Base-by-base conservation (phyloP, 805 yeast species). In the Ogataea pignaliae region DNA sequence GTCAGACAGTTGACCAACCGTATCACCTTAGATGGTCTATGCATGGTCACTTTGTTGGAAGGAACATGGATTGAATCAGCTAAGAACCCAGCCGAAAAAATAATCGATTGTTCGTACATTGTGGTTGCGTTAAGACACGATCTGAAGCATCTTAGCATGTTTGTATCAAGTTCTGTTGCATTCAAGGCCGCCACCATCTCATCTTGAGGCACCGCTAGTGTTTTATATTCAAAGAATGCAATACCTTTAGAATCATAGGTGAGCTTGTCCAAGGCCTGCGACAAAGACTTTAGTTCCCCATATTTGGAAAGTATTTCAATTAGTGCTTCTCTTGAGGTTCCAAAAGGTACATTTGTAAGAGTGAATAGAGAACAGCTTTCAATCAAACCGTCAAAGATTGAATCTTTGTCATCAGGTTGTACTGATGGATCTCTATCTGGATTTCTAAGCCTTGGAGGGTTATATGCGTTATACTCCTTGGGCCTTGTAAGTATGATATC, bases 1-100 rank as follows among this genome's bases (percentile, higher is more conserved):
- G 83, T 74, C 1, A 87, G 72, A 37, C 79, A 67, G 56, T 89
- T 90, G 32, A 86, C 60, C 3, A 89, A 63, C 44, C 84, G 79
- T 8, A 90, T 57, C 1, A 85, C 88, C 13, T 60, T 71, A 0
- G 81, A 61, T 33, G 35, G 34, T 28, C 44, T 41, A 36, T 55
- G 61, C n/a, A 40, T 50, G 1, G 60, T 33, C 1, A 59, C 45
- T 8, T 46, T 44, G 4, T 42, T 26, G 5, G 49, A 32, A 17
- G 34, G 43, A 6, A 33, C 31, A 39, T 42, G 43, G 11, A 45
- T 43, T 5, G 46, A 38, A 6, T 55, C 52, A 26, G 47, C 41
- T 10, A 64, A 40, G 4, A 51, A 50, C 10, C 46, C 46, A 2
- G 58, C 53, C 1, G 60, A 51, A 4, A 63, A 15, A 3, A 48